Conservation (phyloP, 2,329 filamentous ascomycete genomes). For the Sarocladiaceae sp. region DNA sequence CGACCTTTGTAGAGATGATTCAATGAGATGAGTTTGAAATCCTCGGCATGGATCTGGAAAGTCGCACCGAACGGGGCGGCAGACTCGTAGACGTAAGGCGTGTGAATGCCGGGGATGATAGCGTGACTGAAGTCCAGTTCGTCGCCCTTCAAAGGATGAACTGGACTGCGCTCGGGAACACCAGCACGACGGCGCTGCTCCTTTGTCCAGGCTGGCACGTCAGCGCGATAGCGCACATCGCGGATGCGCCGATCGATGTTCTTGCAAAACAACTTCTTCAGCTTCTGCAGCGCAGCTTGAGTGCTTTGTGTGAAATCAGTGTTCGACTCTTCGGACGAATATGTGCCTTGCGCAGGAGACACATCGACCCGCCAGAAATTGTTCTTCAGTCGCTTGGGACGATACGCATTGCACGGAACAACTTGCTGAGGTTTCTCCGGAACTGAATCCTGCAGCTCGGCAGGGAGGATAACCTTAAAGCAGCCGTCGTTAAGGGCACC, state of each 20-base stretch:
- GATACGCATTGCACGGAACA: slow-evolving; percentile 31
- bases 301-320: slow-evolving; percentile 21
- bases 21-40: slow-evolving; percentile 32
- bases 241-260: slow-evolving; percentile 31
- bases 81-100: slow-evolving; percentile 36
- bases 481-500: slow-evolving; percentile 30
- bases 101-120: slow-evolving; percentile 35
- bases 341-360: slow-evolving; percentile 27
- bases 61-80: slow-evolving; percentile 33
- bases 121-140: slow-evolving; percentile 31
- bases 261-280: slow-evolving; percentile 31
- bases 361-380: slow-evolving; percentile 32
- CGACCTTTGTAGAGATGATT: slow-evolving; percentile 35
- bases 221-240: slow-evolving; percentile 31
- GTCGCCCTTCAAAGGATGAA: slow-evolving; percentile 33
- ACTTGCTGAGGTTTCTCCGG: slow-evolving; percentile 25
- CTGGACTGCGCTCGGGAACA: slow-evolving; percentile 31
- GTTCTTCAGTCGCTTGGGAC: slow-evolving; percentile 26
- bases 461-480: slow-evolving; percentile 33
- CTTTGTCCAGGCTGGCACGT: slow-evolving; percentile 33
- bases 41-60: slow-evolving; percentile 36
- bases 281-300: slow-evolving; percentile 24
- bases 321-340: slow-evolving; percentile 21
- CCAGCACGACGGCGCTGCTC: slow-evolving; percentile 29
- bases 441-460: slow-evolving; percentile 24